Evolutionary conservation across 202 grass and related monocot species (phyloP), one percentile per base, ranked within the genome.

Genomic region (Miscanthus sacchariflorus): DNA sequence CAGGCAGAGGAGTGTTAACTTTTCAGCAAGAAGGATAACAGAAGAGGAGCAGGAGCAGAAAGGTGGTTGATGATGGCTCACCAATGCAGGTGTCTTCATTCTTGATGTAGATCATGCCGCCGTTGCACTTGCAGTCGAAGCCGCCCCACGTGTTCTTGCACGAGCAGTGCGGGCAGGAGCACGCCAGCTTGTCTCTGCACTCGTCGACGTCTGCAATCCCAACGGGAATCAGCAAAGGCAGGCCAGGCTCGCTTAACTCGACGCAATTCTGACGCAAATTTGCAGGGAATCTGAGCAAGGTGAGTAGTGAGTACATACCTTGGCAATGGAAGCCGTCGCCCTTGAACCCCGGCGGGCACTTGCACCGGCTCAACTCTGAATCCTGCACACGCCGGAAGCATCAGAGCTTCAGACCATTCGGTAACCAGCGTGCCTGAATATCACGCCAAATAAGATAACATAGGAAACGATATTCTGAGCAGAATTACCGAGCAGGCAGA

Each of bases 141-240:
- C 84, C 82, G 39, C 97, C 97, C 93, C 91, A 99, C 1, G 77
- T 95, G 83, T 99, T 96, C 86, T 83, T 77, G 85, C 97, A 96
- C 18, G 90, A 91, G 84, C 97, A 99, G 70, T 84, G 78, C 12
- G 91, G 86, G 81, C 97, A 96, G 14, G 85, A 87, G 80, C 97
- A 99, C 12, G 90, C 93, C 18, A 84, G 35, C 89, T 90, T 96
- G 80, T 92, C 93, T 23, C 90, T 83, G 86, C 94, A 99, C 80
- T 96, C 97, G 77, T 99, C 79, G 8, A 95, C 83, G 75, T 99
- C 97, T 98, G 76, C 18, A 83, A 74, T 36, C 30, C 21, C 67
- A 36, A 6, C n/a, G 50, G 9, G 8, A 73, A 76, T 58, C 59
- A 78, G 27, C n/a, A 86, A 70, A 17, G 19, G 21, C 21, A 61